Base-by-base conservation (phyloP, 305 asterid species). In the Caryopteris hybrid region DNA sequence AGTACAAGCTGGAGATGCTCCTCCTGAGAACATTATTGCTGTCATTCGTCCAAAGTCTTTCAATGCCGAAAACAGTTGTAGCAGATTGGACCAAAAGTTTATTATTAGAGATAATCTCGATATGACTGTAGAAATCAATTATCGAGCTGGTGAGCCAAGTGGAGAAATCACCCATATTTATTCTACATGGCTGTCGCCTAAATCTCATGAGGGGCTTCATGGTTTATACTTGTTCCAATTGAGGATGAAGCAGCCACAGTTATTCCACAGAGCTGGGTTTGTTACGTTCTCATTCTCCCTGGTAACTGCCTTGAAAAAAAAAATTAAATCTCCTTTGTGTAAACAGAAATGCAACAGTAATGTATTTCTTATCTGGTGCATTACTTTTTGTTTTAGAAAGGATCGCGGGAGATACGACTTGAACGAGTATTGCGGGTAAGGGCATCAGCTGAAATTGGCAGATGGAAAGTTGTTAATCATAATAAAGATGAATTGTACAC, bases 21-120 rank as follows among this genome's bases (percentile, higher is more conserved):
- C 71, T 68, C 92, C 90, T 0, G 71, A 73, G 54, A 72, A 76
- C 63, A 74, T 90, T 70, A 77, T 79, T 45, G 90, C 86, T 46
- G 82, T 90, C 25, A 42, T 90, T 73, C 92, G 92, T 47, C 96
- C 96, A 2, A 73, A 73, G 47, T 61, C 76, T 50, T 90, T 72
- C 46, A 27, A 23, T 18, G 48, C 70, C 61, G 70, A 46, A 42
- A 65, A 54, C 13, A 61, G 67, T 48, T 72, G 80, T 0, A 74
- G 70, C 61, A 81, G 68, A 68, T 54, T 83, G 78, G 84, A 88
- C 53, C 88, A 78, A 51, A 90, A 77, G 65, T 81, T 65, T 73
- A 83, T 86, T 34, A 67, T 76, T 36, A 77, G 72, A 68, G 84
- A 76, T 54, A 50, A 48, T 67, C 43, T 22, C 64, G 82, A 67